phyloP scores from a whole-genome alignment of 1,139 yeast genomes.

The Taphrina communis region DNA sequence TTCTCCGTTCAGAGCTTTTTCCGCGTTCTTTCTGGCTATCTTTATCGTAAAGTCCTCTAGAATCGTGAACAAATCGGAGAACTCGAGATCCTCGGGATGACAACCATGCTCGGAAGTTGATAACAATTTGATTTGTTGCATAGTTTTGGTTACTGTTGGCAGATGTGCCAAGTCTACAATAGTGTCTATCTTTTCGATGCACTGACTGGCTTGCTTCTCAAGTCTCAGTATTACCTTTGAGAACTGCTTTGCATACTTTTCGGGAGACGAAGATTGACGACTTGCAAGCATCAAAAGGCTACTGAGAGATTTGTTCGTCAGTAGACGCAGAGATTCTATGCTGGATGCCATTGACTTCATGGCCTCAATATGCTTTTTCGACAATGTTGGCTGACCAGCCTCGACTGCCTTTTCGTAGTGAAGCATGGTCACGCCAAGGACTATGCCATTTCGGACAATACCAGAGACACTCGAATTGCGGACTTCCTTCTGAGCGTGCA shows the following conservation, averaged over 20 bases:
- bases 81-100: background rate
- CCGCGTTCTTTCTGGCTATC: background rate
- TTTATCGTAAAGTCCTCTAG: background rate
- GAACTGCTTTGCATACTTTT: slow-evolving; percentile 2
- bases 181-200: background rate
- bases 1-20: background rate
- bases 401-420: background rate
- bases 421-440: slow-evolving; percentile 16
- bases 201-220: background rate
- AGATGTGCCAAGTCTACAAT: slow-evolving; percentile 7
- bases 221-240: background rate
- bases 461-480: background rate
- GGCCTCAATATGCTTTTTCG: background rate
- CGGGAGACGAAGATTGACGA: background rate
- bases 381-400: background rate
- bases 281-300: background rate
- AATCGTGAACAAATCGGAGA: background rate
- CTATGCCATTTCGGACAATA: background rate
- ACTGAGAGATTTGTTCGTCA: slow-evolving; percentile 4
- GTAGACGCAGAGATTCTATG: background rate
- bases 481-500: background rate
- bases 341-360: background rate
- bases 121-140: background rate
- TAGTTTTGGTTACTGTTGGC: slow-evolving; percentile 3
- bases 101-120: background rate